Conservation (phyloP, 2,329 filamentous ascomycete genomes). For the Sporothrix brasiliensis region DNA sequence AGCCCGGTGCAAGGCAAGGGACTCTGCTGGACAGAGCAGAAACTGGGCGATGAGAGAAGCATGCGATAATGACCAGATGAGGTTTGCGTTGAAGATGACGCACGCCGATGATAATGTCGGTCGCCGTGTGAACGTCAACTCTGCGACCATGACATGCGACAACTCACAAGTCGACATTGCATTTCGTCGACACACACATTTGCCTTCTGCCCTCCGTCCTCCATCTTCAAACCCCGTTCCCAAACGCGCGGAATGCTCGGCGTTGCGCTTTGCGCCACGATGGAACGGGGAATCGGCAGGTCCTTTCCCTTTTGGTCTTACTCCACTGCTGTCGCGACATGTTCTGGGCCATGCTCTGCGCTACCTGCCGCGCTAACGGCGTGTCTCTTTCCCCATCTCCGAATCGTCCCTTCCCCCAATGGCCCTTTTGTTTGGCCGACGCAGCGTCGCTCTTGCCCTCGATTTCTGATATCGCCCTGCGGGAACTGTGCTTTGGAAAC, state of each 20-base stretch:
- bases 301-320: not conserved
- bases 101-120: no score
- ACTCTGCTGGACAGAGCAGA: not conserved
- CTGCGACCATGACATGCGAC: not conserved
- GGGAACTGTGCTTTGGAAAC: not conserved
- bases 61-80: not conserved
- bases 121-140: not conserved
- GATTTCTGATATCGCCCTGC: not conserved
- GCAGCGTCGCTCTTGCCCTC: constrained; percentile 1
- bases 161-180: not conserved
- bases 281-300: not conserved
- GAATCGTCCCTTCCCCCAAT: not conserved
- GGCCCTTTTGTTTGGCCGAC: not conserved
- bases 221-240: not conserved
- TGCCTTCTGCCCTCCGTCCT: not conserved
- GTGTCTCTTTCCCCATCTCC: constrained; percentile 18
- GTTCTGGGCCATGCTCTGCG: constrained; percentile 1
- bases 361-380: constrained; percentile 17
- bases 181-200: not conserved
- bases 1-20: constrained; percentile 14
- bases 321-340: not conserved
- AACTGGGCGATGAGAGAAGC: no score
- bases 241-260: constrained; percentile 13
- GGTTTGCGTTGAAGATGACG: no score
- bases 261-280: constrained; percentile 19